Percentiles rank a stretch among this genome's conserved stretches.
Evolutionary conservation across 495 filamentous ascomycete species (phyloP).

Genomic region (Penicillium mononematosum): DNA sequence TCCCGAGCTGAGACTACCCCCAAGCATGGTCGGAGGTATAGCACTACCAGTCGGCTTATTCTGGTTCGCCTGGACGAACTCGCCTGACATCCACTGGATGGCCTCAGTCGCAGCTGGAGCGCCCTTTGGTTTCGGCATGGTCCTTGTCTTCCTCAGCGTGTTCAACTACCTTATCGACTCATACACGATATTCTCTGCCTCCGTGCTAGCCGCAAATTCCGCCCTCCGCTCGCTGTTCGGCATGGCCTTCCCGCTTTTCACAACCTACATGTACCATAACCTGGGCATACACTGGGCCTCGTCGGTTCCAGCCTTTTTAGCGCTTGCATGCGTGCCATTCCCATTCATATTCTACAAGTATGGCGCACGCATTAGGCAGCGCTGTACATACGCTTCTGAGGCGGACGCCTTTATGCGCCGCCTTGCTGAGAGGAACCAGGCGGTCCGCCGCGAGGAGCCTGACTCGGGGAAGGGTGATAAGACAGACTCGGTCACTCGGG

Average conservation of each 20-base stretch:
- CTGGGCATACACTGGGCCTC: conserved; percentile 83
- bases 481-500: conserved; percentile 1
- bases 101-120: conserved; percentile 61
- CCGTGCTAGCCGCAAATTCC: conserved; percentile 74
- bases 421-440: conserved; percentile 30
- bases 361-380: conserved; percentile 60
- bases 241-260: conserved; percentile 84
- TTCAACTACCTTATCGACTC: conserved; percentile 81
- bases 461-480: conserved; percentile 4
- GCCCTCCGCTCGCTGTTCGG: conserved; percentile 70
- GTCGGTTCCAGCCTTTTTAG: conserved; percentile 73
- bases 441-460: conserved; percentile 6
- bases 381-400: conserved; percentile 66
- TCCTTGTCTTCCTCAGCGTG: conserved; percentile 68
- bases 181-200: conserved; percentile 79
- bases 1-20: conserved; percentile 42
- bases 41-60: conserved; percentile 56
- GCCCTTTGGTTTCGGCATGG: conserved; percentile 74
- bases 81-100: conserved; percentile 66
- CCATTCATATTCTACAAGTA: conserved; percentile 81
- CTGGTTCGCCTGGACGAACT: conserved; percentile 70
- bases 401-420: conserved; percentile 37
- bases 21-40: conserved; percentile 36
- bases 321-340: conserved; percentile 76
- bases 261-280: conserved; percentile 69